Base-by-base conservation (phyloP, 441 rosid genomes). In the Breynia disticha region DNA sequence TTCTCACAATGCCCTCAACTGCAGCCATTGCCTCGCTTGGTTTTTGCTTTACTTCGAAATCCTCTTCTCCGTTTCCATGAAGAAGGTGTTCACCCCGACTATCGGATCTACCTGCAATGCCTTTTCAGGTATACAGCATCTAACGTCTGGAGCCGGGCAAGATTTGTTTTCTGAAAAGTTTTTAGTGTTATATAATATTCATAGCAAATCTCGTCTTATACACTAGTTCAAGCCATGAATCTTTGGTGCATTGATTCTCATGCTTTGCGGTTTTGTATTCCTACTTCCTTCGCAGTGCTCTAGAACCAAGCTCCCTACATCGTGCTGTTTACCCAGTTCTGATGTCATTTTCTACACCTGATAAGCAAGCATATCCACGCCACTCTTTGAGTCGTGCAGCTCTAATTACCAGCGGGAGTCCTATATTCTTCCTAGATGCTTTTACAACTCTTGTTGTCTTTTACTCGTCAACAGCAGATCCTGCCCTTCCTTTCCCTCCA, bases 21-120 rank as follows among this genome's bases (percentile, higher is more conserved):
- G 55, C 90, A 86, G 71, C 74, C 75, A 19, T 69, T 93, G 59
- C 93, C 99, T 59, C 90, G 86, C 16, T 75, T 93, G 64, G 79
- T 86, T 63, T 93, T 93, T 71, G 99, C 97, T 58, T 70, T 93
- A 62, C 97, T 93, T 45, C 84, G 97, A 52, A 89, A 86, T 56
- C 96, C 95, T 54, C 90, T 93, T 71, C 87, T 86, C 46, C 91
- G 84, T 61, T 81, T 86, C 69, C 96, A 93, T 60, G 97, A 93
- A 80, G 96, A 93, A 83, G 99, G 96, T 52, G 97, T 89, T 54
- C 99, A 93, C 68, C 99, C 96, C 44, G 95, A 93, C 67, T 86
- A 82, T 65, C 76, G 93, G 66, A 89, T 93, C 71, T 88, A 86
- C 70, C 67, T 93, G 63, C 99, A 86, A 61, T 93, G 97, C 75